A percentile compares a stretch with the other conserved stretches of the same genome.
phyloP scores from a whole-genome alignment of 495 filamentous ascomycete genomes.

The Arthonia radiata region DNA sequence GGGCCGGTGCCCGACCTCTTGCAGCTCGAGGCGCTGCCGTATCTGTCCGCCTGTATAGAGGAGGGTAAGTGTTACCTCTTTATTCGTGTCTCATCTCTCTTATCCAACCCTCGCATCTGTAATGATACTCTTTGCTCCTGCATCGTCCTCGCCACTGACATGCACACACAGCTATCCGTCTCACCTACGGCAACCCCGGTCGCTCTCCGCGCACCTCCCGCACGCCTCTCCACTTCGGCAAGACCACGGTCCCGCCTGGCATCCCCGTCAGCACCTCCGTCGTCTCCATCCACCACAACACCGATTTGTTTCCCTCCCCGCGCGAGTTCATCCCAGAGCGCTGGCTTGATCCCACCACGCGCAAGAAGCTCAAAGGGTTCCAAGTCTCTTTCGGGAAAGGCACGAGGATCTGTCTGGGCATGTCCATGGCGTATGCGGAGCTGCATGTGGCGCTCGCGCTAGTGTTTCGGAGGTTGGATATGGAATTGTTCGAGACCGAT shows the following conservation, averaged over 20 bases:
- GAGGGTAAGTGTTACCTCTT: no score
- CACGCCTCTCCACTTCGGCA: no score
- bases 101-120: no score
- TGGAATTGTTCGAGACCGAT: conserved; percentile 16
- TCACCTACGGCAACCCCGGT: no score
- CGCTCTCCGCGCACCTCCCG: no score
- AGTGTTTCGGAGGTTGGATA: conserved; percentile 18
- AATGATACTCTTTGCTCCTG: no score
- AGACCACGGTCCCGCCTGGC: no score
- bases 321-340: conserved; percentile 19
- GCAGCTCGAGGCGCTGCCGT: conserved; percentile 15
- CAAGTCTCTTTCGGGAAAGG: conserved; percentile 22
- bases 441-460: conserved; percentile 19
- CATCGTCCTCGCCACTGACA: no score
- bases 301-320: conserved; percentile 18
- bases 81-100: no score
- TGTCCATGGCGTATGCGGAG: conserved; percentile 21
- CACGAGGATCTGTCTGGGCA: conserved; percentile 20
- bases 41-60: conserved; percentile 13
- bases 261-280: conserved; percentile 21
- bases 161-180: no score
- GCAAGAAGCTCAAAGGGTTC: conserved; percentile 16
- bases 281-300: conserved; percentile 16
- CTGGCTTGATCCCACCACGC: conserved; percentile 16
- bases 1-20: no score